Conservation (phyloP, 257 asterid genomes). For the Solanum medicagineum region DNA sequence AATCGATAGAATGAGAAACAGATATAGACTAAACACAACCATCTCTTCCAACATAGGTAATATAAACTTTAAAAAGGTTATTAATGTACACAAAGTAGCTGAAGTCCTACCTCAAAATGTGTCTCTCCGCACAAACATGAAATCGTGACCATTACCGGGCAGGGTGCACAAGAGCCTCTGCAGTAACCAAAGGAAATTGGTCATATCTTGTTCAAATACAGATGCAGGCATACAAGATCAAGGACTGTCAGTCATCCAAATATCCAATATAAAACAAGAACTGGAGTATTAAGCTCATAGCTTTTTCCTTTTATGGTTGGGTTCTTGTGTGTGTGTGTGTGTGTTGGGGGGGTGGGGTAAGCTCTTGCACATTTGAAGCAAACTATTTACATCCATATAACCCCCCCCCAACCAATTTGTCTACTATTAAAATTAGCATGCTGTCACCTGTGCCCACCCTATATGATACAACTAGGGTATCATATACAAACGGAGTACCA, state of each 20-base stretch:
- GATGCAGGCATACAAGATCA: not conserved
- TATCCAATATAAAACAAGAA: not conserved
- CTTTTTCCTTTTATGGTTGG: not conserved
- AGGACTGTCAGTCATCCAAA: not conserved
- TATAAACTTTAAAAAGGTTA: not conserved
- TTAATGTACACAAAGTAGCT: not conserved
- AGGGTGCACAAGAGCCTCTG: slow-evolving; percentile 95
- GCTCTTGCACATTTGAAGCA: too few species aligned
- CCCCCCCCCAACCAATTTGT: too few species aligned
- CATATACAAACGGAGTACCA: too few species aligned
- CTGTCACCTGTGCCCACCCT: too few species aligned
- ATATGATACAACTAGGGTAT: too few species aligned
- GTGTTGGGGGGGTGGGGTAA: too few species aligned
- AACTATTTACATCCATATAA: too few species aligned
- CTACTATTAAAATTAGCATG: too few species aligned
- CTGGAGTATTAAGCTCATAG: not conserved
- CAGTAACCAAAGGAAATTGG: slow-evolving; percentile 23
- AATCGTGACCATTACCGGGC: slow-evolving; percentile 82
- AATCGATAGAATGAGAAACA: not conserved
- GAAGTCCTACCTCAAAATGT: slow-evolving; percentile 64
- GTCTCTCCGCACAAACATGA: slow-evolving; percentile 81
- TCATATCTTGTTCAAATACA: not conserved
- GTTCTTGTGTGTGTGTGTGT: too few species aligned
- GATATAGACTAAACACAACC: not conserved
- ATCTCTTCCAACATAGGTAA: not conserved